Evolutionary conservation across 1,284 basidiomycete genomes (phyloP).

Genomic region (Trichosporon inkin): DNA sequence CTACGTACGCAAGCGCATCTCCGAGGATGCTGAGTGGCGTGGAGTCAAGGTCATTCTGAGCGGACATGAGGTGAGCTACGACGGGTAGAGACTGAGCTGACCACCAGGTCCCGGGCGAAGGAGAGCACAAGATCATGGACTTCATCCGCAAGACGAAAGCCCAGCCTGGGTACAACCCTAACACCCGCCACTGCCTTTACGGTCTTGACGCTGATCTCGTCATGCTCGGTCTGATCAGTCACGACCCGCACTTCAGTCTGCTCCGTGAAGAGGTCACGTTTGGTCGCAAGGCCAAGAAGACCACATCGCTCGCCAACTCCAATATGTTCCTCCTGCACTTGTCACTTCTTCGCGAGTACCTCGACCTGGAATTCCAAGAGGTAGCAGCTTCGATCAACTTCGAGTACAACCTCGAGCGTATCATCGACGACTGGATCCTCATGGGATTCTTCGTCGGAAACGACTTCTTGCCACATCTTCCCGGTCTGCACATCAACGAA

Average conservation of each 20-base stretch:
- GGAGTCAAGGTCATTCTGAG: slow-evolving; percentile 88
- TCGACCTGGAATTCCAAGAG: slow-evolving; percentile 83
- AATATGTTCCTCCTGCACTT: slow-evolving; percentile 95
- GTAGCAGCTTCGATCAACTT: slow-evolving; percentile 60
- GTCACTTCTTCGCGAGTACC: slow-evolving; percentile 91
- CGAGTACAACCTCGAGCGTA: slow-evolving; percentile 76
- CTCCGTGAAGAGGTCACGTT: slow-evolving; percentile 98
- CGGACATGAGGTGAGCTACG: slow-evolving; percentile 72
- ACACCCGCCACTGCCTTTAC: slow-evolving; percentile 84
- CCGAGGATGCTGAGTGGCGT: slow-evolving; percentile 91
- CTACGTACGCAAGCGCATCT: slow-evolving; percentile 95
- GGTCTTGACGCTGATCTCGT: slow-evolving; percentile 97
- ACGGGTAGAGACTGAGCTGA: slow-evolving; percentile 11
- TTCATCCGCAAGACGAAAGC: slow-evolving; percentile 93
- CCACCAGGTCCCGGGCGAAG: slow-evolving; percentile 76
- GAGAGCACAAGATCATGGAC: slow-evolving; percentile 99
- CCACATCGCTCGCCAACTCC: slow-evolving; percentile 70
- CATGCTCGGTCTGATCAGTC: slow-evolving; percentile 94
- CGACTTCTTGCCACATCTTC: slow-evolving; percentile 93
- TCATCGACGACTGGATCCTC: slow-evolving; percentile 97
- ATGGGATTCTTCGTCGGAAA: slow-evolving; percentile 96
- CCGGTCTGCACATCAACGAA: slow-evolving; percentile 95
- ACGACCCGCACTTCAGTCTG: slow-evolving; percentile 98
- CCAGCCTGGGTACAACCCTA: slow-evolving; percentile 74
- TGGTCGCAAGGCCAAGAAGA: slow-evolving; percentile 73